A percentile compares a stretch with the other conserved stretches of the same genome.
These are phyloP conservation scores for Sporisorium sorghi DNA, from an alignment of 1,284 basidiomycete species.

Conservation along the genomic window DNA sequence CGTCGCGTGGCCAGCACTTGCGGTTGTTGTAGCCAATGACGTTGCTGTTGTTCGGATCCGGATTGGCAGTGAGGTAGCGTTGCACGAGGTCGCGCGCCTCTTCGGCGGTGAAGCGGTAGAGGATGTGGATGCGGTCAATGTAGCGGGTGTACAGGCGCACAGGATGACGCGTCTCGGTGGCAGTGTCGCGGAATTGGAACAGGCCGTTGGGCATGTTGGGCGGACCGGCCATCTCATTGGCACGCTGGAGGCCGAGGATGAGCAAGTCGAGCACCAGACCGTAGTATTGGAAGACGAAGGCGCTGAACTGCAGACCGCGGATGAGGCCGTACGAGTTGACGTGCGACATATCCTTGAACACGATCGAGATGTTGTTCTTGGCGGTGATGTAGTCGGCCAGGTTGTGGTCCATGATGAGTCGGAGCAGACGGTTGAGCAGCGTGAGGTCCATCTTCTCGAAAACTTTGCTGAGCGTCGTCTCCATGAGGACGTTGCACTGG, in stretches of 20 bases:
- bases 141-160: constrained; percentile 68
- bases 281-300: constrained; percentile 70
- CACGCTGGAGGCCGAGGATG: constrained; percentile 66
- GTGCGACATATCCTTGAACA: constrained; percentile 69
- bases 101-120: constrained; percentile 98
- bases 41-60: constrained; percentile 98
- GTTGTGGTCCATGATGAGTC: constrained; percentile 69
- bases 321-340: constrained; percentile 68
- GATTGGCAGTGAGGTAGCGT: constrained; percentile 94
- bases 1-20: constrained; percentile 98
- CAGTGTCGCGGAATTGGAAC: constrained; percentile 65
- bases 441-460: constrained; percentile 69
- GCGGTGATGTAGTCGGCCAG: constrained; percentile 69
- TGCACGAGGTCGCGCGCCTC: constrained; percentile 98
- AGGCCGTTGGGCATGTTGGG: constrained; percentile 68
- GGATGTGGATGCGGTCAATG: constrained; percentile 72
- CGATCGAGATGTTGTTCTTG: constrained; percentile 69
- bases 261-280: constrained; percentile 68
- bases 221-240: constrained; percentile 68
- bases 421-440: constrained; percentile 67
- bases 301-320: constrained; percentile 68
- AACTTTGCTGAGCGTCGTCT: constrained; percentile 67
- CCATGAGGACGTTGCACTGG: constrained; percentile 69
- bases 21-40: constrained; percentile 99
- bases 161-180: constrained; percentile 65